Base-by-base conservation (phyloP, 345 rosid species). In the Nephelium lappaceum region DNA sequence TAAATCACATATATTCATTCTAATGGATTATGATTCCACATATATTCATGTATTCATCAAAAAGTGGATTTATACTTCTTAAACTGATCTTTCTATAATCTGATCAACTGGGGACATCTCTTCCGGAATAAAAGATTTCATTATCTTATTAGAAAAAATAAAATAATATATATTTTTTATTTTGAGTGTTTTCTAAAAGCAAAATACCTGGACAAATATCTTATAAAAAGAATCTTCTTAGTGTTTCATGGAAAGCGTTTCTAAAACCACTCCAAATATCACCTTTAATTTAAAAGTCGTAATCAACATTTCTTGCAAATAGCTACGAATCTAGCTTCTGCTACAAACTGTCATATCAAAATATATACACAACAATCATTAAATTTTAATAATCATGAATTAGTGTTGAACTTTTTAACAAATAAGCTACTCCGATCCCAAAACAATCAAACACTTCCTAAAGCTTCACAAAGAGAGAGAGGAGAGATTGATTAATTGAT, bases 281-380 rank as follows among this genome's bases (percentile, higher is more conserved):
- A 60, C 64, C 64, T 60, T 60, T 60, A n/a, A n/a, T n/a, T n/a
- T n/a, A 8, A 64, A 25, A 25, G 41, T 64, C 41, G 10, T 64
- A 64, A 64, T 31, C 38, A 64, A 27, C 68, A 12, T 64, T 61
- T 61, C 77, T 61, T 42, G 77, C 42, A 73, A 18, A 63, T 8
- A 49, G 6, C 25, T 16, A 42, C 57, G 47, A 47, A 47, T 64
- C n/a, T 47, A 27, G 58, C 31, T 75, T 65, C 36, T 27, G 63
- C 70, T 67, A 49, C 5, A 1, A 57, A 73, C 61, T 68, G 39
- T 51, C 62, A 76, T 47, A 23, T 78, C 65, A 76, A 67, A 51
- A 31, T 11, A 60, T 21, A 60, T 6, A 0, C 24, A 49, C 18
- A 12, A 5, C n/a, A 8, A 21, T 39, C 5, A 21, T 65, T 24